Evolutionary conservation across 768 basidiomycete species (phyloP).

Genomic region (Amanita jacksonii): DNA sequence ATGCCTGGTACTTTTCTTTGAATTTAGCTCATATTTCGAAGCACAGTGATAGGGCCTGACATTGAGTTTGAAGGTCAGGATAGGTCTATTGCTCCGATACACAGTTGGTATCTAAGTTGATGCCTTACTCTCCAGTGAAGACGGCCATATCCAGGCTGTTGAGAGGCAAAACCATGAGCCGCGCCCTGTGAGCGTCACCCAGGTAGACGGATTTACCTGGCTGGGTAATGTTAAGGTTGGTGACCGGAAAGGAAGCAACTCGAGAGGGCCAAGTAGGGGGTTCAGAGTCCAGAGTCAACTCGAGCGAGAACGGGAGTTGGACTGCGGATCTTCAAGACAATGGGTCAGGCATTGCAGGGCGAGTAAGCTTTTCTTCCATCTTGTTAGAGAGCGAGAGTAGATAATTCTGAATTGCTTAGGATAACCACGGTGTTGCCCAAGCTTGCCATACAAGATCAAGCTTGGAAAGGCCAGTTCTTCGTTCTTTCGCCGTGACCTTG

Average conservation of each 20-base stretch:
- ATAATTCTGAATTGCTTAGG: constrained; percentile 27
- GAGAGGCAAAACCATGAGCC: constrained; percentile 38
- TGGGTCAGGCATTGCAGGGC: constrained; percentile 52
- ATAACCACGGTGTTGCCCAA: constrained; percentile 65
- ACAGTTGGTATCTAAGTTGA: too few species aligned
- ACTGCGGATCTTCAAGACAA: constrained; percentile 24
- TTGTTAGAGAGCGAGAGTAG: background rate
- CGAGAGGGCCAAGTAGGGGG: constrained; percentile 34
- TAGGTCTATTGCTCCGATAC: too few species aligned
- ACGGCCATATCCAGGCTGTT: constrained; percentile 6
- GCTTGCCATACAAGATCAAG: constrained; percentile 72
- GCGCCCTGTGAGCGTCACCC: constrained; percentile 33
- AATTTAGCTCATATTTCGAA: background rate
- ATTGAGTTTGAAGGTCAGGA: too few species aligned
- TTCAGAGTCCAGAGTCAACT: constrained; percentile 11
- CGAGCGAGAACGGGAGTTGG: constrained; percentile 38
- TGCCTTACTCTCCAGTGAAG: too few species aligned
- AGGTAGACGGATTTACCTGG: constrained; percentile 66
- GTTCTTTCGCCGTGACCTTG: background rate
- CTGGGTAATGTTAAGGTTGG: constrained; percentile 62
- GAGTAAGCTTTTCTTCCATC: constrained; percentile 35
- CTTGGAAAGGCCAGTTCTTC: constrained; percentile 61
- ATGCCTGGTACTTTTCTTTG: constrained; percentile 1
- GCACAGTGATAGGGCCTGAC: background rate
- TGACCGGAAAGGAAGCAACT: constrained; percentile 43